A percentile compares a stretch with the other conserved stretches of the same genome.
Evolutionary conservation across 2,329 filamentous ascomycete genomes (phyloP).

Genomic region (Penicillium hesseltinei): DNA sequence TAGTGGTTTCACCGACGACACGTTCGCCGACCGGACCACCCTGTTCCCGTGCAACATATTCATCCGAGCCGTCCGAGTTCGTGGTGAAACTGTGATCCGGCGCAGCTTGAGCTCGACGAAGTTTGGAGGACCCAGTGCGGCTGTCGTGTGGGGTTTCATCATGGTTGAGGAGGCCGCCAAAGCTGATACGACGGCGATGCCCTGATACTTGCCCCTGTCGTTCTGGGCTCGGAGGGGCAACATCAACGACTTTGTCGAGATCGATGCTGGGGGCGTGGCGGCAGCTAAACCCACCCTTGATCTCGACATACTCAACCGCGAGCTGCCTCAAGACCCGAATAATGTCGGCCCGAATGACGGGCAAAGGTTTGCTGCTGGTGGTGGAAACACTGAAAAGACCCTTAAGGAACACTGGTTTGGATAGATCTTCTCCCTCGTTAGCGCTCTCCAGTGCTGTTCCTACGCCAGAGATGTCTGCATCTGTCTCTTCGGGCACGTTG

Average conservation of each 20-base stretch:
- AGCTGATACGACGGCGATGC: conserved; percentile 78
- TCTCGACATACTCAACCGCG: conserved; percentile 87
- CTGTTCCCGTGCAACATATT: conserved; percentile 57
- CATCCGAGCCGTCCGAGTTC: conserved; percentile 82
- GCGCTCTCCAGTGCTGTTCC: conserved; percentile 52
- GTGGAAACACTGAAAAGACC: conserved; percentile 96
- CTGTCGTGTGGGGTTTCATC: conserved; percentile 66
- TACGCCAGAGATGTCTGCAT: conserved; percentile 67
- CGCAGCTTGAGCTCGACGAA: conserved; percentile 45
- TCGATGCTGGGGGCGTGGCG: conserved; percentile 87
- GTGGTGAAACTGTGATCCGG: conserved; percentile 72
- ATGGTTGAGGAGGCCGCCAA: conserved; percentile 67
- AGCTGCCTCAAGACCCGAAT: conserved; percentile 85
- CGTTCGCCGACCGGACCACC: conserved; percentile 51
- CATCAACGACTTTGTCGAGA: conserved; percentile 68
- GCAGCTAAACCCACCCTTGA: conserved; percentile 90
- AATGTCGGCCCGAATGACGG: conserved; percentile 82
- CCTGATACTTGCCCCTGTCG: conserved; percentile 45
- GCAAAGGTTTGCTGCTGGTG: conserved; percentile 85
- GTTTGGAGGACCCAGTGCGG: conserved; percentile 49
- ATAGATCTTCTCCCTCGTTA: conserved; percentile 66
- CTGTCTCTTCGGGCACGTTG: conserved; percentile 87
- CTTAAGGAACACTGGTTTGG: conserved; percentile 91
- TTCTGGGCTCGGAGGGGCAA: conserved; percentile 57
- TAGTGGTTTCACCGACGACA: conserved; percentile 81